These are phyloP conservation scores for Rhipidocladum racemiflorum DNA, from an alignment of 176 grass and related monocot genomes.

Conservation along the genomic window DNA sequence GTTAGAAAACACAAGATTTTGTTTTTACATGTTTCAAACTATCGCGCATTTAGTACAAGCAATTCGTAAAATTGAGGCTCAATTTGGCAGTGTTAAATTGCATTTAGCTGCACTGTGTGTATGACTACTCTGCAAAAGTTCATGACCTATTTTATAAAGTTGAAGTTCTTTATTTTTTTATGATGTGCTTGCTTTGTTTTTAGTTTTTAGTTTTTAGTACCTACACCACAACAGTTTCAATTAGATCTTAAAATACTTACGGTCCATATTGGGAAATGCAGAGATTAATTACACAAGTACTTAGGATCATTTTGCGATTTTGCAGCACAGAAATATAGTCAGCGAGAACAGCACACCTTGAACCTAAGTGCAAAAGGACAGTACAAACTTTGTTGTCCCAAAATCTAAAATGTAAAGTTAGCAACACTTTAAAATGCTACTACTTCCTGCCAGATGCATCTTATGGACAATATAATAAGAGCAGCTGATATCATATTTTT, in stretches of 20 bases:
- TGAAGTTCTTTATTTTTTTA: not conserved
- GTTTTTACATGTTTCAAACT: not conserved
- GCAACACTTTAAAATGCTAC: not conserved
- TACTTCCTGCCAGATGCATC: not conserved
- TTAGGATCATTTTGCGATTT: slow-evolving; percentile 20
- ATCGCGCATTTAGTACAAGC: not conserved
- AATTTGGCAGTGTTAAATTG: not conserved
- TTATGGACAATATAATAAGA: not conserved
- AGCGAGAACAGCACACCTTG: not conserved
- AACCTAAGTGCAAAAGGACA: not conserved
- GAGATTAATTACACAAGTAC: not conserved
- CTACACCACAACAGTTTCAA: not conserved
- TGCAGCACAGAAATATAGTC: not conserved
- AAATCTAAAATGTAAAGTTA: not conserved
- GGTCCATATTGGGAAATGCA: not conserved
- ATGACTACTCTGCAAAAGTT: not conserved
- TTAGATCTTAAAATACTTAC: not conserved
- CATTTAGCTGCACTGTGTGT: not conserved
- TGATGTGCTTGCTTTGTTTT: not conserved
- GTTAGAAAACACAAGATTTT: slow-evolving; percentile 14
- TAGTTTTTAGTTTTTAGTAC: not conserved
- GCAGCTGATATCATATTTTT: not conserved
- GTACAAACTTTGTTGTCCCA: not conserved
- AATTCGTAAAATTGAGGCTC: not conserved
- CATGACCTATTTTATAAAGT: not conserved